phyloP scores from a whole-genome alignment of 2,329 filamentous ascomycete species.

The Karstenula rhodostoma region DNA sequence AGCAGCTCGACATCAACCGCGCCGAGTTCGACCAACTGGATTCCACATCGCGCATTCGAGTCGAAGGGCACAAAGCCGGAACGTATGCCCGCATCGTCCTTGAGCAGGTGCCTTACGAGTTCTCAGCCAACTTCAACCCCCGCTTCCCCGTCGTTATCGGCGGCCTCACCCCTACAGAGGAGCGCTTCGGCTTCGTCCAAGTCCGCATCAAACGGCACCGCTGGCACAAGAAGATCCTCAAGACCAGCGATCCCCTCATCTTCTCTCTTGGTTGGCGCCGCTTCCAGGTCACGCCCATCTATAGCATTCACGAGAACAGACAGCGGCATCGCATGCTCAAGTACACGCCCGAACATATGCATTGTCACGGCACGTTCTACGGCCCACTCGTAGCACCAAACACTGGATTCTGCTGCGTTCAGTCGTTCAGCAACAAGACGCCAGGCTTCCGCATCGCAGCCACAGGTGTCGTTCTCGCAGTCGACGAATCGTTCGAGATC shows the following conservation, averaged over 20 bases:
- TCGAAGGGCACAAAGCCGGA: slow-evolving; percentile 90
- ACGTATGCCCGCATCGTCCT: slow-evolving; percentile 93
- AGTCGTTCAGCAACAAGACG: slow-evolving; percentile 83
- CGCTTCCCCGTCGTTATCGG: slow-evolving; percentile 86
- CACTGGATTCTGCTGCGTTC: slow-evolving; percentile 93
- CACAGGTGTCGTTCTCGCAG: slow-evolving; percentile 89
- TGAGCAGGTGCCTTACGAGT: slow-evolving; percentile 89
- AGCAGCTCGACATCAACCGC: slow-evolving; percentile 96
- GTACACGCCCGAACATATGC: slow-evolving; percentile 99
- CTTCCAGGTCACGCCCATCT: slow-evolving; percentile 91
- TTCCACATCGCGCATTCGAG: slow-evolving; percentile 78
- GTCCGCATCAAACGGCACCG: slow-evolving; percentile 95
- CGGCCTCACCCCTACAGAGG: slow-evolving; percentile 91
- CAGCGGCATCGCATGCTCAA: slow-evolving; percentile 98
- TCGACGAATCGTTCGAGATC: slow-evolving; percentile 95
- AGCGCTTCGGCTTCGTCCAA: slow-evolving; percentile 94
- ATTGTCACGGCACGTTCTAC: slow-evolving; percentile 96
- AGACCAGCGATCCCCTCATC: slow-evolving; percentile 96
- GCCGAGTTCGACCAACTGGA: slow-evolving; percentile 90
- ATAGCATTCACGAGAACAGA: slow-evolving; percentile 92
- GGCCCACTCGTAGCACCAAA: slow-evolving; percentile 94
- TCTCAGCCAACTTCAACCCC: slow-evolving; percentile 81
- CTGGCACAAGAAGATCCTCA: slow-evolving; percentile 99
- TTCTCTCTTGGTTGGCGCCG: slow-evolving; percentile 96
- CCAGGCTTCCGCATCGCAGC: slow-evolving; percentile 94